A percentile compares a stretch with the other conserved stretches of the same genome.
Conservation (phyloP, 495 filamentous ascomycete genomes). For the Aspergillus leporis region DNA sequence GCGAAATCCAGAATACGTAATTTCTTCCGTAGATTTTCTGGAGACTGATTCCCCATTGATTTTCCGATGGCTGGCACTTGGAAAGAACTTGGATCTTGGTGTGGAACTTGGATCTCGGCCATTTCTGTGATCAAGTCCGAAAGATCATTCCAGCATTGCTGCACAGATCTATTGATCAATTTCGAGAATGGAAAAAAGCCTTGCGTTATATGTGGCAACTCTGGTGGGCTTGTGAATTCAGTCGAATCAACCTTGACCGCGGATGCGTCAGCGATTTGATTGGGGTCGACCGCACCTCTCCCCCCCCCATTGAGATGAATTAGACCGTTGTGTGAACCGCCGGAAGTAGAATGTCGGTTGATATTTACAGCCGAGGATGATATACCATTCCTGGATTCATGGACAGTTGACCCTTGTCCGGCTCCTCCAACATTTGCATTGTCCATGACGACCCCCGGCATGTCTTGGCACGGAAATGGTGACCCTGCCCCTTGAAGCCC, state of each 20-base stretch:
- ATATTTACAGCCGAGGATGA: slow-evolving; percentile 13
- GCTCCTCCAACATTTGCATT: slow-evolving; percentile 35
- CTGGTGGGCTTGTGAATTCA: slow-evolving; percentile 50
- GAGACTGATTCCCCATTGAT: slow-evolving; percentile 54
- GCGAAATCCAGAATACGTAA: slow-evolving; percentile 71
- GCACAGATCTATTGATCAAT: slow-evolving; percentile 72
- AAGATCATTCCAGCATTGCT: slow-evolving; percentile 78
- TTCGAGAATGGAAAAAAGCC: slow-evolving; percentile 69
- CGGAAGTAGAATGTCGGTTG: slow-evolving; percentile 18
- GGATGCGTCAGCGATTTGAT: slow-evolving; percentile 16
- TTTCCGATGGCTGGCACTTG: slow-evolving; percentile 51
- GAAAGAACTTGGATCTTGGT: slow-evolving; percentile 30
- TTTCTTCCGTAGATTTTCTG: slow-evolving; percentile 78
- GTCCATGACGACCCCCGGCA: slow-evolving; percentile 53
- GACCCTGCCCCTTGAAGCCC: slow-evolving; percentile 19
- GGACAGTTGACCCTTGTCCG: slow-evolving; percentile 23
- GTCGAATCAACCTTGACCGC: slow-evolving; percentile 5
- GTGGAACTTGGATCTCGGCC: slow-evolving; percentile 60
- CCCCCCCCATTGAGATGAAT: slow-evolving; percentile 33
- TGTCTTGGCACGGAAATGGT: slow-evolving; percentile 27
- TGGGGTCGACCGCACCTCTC: slow-evolving; percentile 14
- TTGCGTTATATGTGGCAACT: slow-evolving; percentile 76
- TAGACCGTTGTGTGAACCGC: slow-evolving; percentile 29
- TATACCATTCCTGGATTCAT: slow-evolving; percentile 30
- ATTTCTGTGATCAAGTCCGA: slow-evolving; percentile 68